Evolutionary conservation across 2,329 filamentous ascomycete species (phyloP).

Genomic region (Neodidymelliopsis sp.): DNA sequence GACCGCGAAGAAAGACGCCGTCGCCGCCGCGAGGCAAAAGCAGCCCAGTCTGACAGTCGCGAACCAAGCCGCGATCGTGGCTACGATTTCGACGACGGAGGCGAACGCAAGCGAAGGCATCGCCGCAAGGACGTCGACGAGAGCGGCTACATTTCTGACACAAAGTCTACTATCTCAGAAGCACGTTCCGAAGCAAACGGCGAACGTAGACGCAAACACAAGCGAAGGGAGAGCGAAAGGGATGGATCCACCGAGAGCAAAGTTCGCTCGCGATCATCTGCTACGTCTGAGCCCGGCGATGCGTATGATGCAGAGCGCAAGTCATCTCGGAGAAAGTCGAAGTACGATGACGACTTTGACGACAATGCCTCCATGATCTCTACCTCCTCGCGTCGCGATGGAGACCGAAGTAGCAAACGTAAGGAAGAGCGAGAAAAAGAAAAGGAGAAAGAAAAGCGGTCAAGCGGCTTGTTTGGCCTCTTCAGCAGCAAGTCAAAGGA

Average conservation of each 20-base stretch:
- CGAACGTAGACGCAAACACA: slow-evolving; percentile 46
- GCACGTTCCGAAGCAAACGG: slow-evolving; percentile 46
- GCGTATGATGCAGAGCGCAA: slow-evolving; percentile 49
- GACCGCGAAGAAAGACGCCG: slow-evolving; percentile 43
- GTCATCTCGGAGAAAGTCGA: slow-evolving; percentile 51
- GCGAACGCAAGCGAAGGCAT: slow-evolving; percentile 43
- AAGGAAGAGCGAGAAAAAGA: slow-evolving; percentile 26
- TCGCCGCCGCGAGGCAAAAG: slow-evolving; percentile 29
- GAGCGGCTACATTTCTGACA: slow-evolving; percentile 50
- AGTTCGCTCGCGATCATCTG: slow-evolving; percentile 39
- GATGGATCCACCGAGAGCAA: slow-evolving; percentile 41
- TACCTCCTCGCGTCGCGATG: slow-evolving; percentile 49
- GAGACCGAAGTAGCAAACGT: slow-evolving; percentile 44
- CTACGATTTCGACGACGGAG: slow-evolving; percentile 42
- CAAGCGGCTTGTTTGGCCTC: slow-evolving; percentile 55
- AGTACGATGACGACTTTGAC: slow-evolving; percentile 51
- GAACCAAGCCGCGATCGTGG: slow-evolving; percentile 48
- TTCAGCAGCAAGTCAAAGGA: slow-evolving; percentile 57
- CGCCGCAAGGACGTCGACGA: slow-evolving; percentile 47
- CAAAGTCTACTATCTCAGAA: slow-evolving; percentile 50
- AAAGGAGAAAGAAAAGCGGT: slow-evolving; percentile 53
- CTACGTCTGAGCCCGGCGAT: slow-evolving; percentile 53
- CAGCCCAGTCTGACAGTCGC: slow-evolving; percentile 25
- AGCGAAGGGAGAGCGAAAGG: slow-evolving; percentile 40
- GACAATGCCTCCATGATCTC: slow-evolving; percentile 53